phyloP scores from a whole-genome alignment of 495 filamentous ascomycete species.

The Rusavskia elegans region DNA sequence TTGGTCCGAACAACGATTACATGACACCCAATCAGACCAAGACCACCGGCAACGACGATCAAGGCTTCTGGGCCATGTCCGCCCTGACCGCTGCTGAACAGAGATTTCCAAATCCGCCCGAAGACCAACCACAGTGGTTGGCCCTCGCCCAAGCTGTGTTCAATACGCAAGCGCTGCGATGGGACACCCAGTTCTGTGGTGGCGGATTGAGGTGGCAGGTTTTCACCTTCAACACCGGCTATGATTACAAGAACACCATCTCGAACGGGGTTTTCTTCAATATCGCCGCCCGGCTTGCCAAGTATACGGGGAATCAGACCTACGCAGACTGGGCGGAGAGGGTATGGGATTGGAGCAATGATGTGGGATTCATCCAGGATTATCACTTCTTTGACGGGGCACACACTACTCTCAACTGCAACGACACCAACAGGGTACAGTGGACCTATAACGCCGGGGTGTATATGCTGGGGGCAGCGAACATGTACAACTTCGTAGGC shows the following conservation, averaged over 20 bases:
- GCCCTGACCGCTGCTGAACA: constrained; percentile 71
- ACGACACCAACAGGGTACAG: constrained; percentile 33
- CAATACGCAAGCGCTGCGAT: constrained; percentile 54
- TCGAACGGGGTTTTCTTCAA: constrained; percentile 74
- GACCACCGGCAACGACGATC: constrained; percentile 69
- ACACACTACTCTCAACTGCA: constrained; percentile 37
- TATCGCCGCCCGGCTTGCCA: constrained; percentile 56
- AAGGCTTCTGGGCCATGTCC: constrained; percentile 73
- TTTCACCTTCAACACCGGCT: constrained; percentile 62
- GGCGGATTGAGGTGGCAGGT: constrained; percentile 81
- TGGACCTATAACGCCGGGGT: constrained; percentile 55
- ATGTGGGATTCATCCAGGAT: constrained; percentile 43
- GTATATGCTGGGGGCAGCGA: constrained; percentile 46
- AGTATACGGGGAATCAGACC: constrained; percentile 61
- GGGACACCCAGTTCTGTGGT: constrained; percentile 50
- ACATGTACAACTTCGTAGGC: constrained; percentile 58
- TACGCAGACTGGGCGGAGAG: constrained; percentile 66
- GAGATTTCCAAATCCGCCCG: constrained; percentile 44
- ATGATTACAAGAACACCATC: constrained; percentile 67
- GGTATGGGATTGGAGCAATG: constrained; percentile 53
- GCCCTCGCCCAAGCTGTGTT: constrained; percentile 70
- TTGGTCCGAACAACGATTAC: constrained; percentile 47
- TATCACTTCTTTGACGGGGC: constrained; percentile 53
- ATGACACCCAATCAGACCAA: constrained; percentile 73
- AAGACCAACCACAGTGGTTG: constrained; percentile 52